A percentile compares a stretch with the other conserved stretches of the same genome.
These are phyloP conservation scores for Isatis lusitanica DNA, from an alignment of 441 rosid species.

Conservation along the genomic window DNA sequence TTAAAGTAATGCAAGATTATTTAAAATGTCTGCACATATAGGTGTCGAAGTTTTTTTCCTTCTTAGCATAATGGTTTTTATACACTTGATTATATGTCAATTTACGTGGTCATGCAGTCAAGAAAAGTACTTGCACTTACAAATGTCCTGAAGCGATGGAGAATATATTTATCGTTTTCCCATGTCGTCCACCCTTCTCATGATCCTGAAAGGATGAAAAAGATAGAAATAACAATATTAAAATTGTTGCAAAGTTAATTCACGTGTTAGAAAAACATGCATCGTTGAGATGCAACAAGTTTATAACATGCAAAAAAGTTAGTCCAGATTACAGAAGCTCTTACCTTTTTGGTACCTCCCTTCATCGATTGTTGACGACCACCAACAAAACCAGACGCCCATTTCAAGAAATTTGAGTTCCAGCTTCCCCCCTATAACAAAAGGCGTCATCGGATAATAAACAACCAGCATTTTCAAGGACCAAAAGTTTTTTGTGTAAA, in stretches of 20 bases:
- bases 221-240: conserved; percentile 10
- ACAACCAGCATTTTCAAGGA: conserved; percentile 23
- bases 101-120: conserved; percentile 2
- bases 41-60: neutral
- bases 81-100: conserved; percentile 14
- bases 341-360: conserved; percentile 38
- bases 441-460: conserved; percentile 15
- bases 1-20: conserved; percentile 2
- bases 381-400: conserved; percentile 95
- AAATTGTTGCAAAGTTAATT: conserved; percentile 9
- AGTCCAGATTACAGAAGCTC: conserved; percentile 23
- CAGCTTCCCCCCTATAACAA: conserved; percentile 59
- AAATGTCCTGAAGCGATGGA: conserved; percentile 99
- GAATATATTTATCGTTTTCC: conserved; percentile 87
- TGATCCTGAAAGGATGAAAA: conserved; percentile 51
- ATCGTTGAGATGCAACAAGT: conserved; percentile 18
- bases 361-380: conserved; percentile 64
- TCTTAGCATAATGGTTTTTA: conserved; percentile 19
- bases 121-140: conserved; percentile 54
- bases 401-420: conserved; percentile 90
- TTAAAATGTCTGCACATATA: neutral
- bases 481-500: conserved; percentile 8
- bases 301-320: conserved; percentile 2
- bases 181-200: conserved; percentile 71
- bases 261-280: conserved; percentile 14